phyloP scores from a whole-genome alignment of 306 rosid species.

The Vachellia pachyceras region DNA sequence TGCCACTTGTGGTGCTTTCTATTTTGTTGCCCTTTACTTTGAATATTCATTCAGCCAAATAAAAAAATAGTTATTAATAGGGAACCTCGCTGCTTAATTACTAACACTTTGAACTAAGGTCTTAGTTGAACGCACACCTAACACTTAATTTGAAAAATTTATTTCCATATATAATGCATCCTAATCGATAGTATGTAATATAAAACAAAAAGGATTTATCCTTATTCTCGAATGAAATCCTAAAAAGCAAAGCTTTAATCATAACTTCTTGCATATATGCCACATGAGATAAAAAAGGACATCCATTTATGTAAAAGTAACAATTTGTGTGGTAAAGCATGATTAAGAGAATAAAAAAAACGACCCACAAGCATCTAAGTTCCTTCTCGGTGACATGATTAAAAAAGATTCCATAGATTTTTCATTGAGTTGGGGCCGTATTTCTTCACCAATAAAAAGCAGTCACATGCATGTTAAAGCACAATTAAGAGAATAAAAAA shows the following conservation, averaged over 20 bases:
- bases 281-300: neutral
- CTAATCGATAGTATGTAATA: neutral
- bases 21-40: conserved; percentile 92
- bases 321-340: neutral
- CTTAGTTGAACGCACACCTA: neutral
- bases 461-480: too few relatives aligned
- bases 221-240: neutral
- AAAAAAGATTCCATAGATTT: too few relatives aligned
- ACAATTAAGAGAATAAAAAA: too few relatives aligned
- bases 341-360: too few relatives aligned
- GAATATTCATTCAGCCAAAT: conserved; percentile 83
- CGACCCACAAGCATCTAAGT: too few relatives aligned
- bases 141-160: neutral
- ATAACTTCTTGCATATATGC: neutral
- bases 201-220: neutral
- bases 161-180: neutral
- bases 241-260: neutral
- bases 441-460: too few relatives aligned
- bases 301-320: neutral
- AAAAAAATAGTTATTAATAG: too few relatives aligned
- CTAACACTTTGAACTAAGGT: neutral
- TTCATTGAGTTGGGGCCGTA: too few relatives aligned
- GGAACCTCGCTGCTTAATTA: too few relatives aligned
- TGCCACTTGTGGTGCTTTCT: conserved; percentile 86
- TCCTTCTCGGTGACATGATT: too few relatives aligned